These are phyloP conservation scores for Castanopsis chinensis DNA, from an alignment of 306 rosid species.

Conservation along the genomic window DNA sequence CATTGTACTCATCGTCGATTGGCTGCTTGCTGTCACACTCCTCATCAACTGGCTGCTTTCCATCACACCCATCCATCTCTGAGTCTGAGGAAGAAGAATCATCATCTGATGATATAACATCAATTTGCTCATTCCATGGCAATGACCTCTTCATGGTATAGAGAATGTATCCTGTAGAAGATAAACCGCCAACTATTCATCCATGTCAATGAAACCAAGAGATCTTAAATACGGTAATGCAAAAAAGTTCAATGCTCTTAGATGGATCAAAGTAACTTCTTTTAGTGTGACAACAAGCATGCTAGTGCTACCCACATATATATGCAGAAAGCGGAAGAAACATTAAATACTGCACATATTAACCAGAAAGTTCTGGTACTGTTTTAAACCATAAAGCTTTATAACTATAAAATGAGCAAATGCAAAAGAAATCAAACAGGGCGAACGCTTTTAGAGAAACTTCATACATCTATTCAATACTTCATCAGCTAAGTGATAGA, in stretches of 20 bases:
- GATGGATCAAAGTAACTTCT: neutral
- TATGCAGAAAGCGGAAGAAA: neutral
- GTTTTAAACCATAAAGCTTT: neutral
- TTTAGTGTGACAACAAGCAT: neutral
- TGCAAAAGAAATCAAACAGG: neutral
- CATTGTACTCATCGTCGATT: neutral
- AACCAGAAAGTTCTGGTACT: neutral
- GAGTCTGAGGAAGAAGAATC: conserved; percentile 53
- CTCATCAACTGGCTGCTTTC: conserved; percentile 15
- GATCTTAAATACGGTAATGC: neutral
- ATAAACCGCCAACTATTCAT: neutral
- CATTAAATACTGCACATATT: neutral
- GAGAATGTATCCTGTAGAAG: conserved; percentile 14
- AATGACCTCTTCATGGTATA: conserved; percentile 54
- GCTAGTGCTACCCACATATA: neutral
- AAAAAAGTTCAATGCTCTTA: neutral
- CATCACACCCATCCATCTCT: conserved; percentile 24
- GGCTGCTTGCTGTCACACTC: conserved; percentile 25
- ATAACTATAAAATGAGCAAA: neutral
- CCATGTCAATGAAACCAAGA: neutral
- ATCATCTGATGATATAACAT: conserved; percentile 45
- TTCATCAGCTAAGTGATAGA: no score
- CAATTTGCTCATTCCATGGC: conserved; percentile 52
- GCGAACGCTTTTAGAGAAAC: no score
- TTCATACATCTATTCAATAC: no score